Evolutionary conservation across 1,284 basidiomycete species (phyloP).

Genomic region (Peniophora sp.): DNA sequence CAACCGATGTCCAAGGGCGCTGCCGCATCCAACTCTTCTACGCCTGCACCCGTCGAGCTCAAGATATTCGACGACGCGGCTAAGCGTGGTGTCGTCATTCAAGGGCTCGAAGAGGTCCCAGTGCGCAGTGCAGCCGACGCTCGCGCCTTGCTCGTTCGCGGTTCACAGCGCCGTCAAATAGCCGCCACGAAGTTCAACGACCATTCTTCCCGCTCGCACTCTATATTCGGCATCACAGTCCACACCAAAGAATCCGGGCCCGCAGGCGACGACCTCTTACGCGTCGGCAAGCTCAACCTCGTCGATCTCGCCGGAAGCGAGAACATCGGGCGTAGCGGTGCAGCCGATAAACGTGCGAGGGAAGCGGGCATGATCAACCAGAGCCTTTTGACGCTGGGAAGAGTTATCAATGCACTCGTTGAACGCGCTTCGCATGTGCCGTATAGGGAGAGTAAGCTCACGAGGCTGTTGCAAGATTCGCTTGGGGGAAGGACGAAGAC

Average conservation of each 20-base stretch:
- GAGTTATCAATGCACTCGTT: slow-evolving; percentile 96
- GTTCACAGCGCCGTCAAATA: slow-evolving; percentile 87
- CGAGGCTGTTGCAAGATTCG: slow-evolving; percentile 96
- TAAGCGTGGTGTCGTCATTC: slow-evolving; percentile 87
- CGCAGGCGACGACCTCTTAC: slow-evolving; percentile 83
- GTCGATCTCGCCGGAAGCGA: slow-evolving; percentile 98
- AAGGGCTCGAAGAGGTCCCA: slow-evolving; percentile 88
- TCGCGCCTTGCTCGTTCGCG: slow-evolving; percentile 78
- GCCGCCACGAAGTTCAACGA: slow-evolving; percentile 98
- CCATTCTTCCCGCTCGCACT: slow-evolving; percentile 95
- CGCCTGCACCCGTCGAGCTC: slow-evolving; percentile 42
- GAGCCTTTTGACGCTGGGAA: slow-evolving; percentile 89
- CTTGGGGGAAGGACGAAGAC: slow-evolving; percentile 98
- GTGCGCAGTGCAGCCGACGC: slow-evolving; percentile 85
- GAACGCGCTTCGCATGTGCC: slow-evolving; percentile 90
- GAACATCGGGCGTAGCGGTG: slow-evolving; percentile 94
- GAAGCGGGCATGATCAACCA: slow-evolving; percentile 99
- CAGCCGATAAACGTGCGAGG: slow-evolving; percentile 89
- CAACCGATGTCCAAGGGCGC: slow-evolving; percentile 66
- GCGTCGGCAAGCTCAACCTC: slow-evolving; percentile 93
- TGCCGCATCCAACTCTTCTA: slow-evolving; percentile 20
- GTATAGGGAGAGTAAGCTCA: slow-evolving; percentile 93
- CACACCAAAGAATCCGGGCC: slow-evolving; percentile 81
- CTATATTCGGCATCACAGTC: slow-evolving; percentile 95
- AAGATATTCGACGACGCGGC: slow-evolving; percentile 91